Evolutionary conservation across 495 filamentous ascomycete species (phyloP).

Genomic region (Penicillium flavigenum): DNA sequence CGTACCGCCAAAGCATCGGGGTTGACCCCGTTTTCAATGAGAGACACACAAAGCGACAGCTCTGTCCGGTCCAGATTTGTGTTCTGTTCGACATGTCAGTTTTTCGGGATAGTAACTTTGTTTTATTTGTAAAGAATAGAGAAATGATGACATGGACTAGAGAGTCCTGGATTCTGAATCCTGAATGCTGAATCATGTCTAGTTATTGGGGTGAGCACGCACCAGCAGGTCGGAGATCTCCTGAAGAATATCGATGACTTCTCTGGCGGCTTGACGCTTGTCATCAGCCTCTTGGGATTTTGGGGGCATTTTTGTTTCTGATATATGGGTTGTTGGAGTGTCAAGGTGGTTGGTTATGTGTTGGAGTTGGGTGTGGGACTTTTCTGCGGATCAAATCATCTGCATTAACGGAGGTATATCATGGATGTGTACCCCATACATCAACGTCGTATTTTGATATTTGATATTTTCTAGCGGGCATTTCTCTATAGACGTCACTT

Average conservation of each 20-base stretch:
- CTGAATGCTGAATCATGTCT: not conserved
- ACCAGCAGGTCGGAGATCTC: slow-evolving; percentile 92
- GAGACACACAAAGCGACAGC: slow-evolving; percentile 88
- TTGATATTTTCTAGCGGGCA: no score
- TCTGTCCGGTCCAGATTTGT: slow-evolving; percentile 87
- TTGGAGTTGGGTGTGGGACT: slow-evolving; percentile 6
- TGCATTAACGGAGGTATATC: no score
- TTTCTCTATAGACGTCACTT: no score
- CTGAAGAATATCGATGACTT: slow-evolving; percentile 92
- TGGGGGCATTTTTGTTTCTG: slow-evolving; percentile 18
- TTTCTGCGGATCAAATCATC: not conserved
- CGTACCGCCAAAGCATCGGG: slow-evolving; percentile 91
- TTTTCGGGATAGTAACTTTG: not conserved
- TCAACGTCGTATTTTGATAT: no score
- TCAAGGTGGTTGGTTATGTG: not conserved
- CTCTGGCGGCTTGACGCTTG: slow-evolving; percentile 87
- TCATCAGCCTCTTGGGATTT: slow-evolving; percentile 44
- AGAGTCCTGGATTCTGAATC: not conserved
- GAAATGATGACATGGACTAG: slow-evolving; percentile 1
- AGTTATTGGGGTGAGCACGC: slow-evolving; percentile 19
- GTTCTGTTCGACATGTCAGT: slow-evolving; percentile 56
- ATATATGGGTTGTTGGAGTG: not conserved
- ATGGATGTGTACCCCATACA: no score
- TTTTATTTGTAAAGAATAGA: not conserved
- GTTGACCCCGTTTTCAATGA: slow-evolving; percentile 97